These are phyloP conservation scores for Castanopsis chinensis DNA, from an alignment of 306 rosid genomes.

Conservation along the genomic window DNA sequence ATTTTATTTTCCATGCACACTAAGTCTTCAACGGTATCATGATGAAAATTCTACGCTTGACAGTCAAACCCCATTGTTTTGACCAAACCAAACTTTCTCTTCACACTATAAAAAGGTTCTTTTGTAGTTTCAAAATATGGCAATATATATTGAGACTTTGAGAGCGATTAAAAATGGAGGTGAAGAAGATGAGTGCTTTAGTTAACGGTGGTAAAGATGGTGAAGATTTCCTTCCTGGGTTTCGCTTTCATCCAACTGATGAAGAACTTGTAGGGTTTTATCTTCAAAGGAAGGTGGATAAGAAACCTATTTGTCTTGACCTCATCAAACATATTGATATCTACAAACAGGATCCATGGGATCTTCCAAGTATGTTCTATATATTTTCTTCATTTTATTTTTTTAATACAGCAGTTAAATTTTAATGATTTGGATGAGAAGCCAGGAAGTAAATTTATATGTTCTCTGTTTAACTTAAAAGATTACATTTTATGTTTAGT, in stretches of 20 bases:
- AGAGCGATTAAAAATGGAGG: not conserved
- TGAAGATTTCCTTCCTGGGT: not conserved
- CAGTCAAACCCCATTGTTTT: not conserved
- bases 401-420: too few species aligned
- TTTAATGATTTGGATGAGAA: not conserved
- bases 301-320: not conserved
- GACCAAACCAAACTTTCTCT: not conserved
- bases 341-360: not conserved
- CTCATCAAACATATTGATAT: conserved; percentile 4
- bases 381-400: not conserved
- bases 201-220: not conserved
- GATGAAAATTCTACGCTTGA: not conserved
- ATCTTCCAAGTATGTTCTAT: not conserved
- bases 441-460: not conserved
- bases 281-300: not conserved
- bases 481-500: too few species aligned
- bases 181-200: not conserved
- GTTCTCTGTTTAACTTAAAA: not conserved
- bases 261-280: conserved; percentile 6
- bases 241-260: not conserved
- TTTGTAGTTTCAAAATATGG: not conserved
- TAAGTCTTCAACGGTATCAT: not conserved
- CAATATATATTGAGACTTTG: not conserved
- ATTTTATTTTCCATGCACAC: not conserved
- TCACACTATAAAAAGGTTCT: not conserved